A percentile compares a stretch with the other conserved stretches of the same genome.
Evolutionary conservation across 305 asterid species (phyloP).

Genomic region (Fraxinus velutina): DNA sequence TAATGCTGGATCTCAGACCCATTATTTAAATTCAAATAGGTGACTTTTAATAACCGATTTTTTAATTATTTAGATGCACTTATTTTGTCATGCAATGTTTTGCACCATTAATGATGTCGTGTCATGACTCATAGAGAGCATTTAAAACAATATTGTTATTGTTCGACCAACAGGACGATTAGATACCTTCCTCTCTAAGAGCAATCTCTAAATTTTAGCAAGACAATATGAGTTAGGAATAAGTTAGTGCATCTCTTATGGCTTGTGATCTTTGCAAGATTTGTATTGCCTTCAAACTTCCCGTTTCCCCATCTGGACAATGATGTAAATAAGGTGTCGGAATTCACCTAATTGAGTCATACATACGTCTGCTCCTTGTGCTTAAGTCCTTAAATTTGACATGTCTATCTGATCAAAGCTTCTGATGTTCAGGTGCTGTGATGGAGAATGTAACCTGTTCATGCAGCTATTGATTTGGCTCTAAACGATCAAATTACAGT

Average conservation of each 20-base stretch:
- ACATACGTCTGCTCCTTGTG: background rate
- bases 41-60: background rate
- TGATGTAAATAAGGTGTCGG: background rate
- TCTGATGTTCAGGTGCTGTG: constrained; percentile 26
- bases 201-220: background rate
- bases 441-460: constrained; percentile 8
- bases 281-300: background rate
- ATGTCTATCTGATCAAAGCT: constrained; percentile 4
- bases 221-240: background rate
- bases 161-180: background rate
- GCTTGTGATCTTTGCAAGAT: background rate
- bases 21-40: background rate
- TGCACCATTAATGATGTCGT: background rate
- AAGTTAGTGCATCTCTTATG: background rate
- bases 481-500: constrained; percentile 13
- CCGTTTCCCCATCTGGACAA: background rate
- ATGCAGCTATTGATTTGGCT: background rate
- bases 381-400: constrained; percentile 3
- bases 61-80: background rate
- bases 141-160: background rate
- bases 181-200: background rate
- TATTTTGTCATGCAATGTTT: background rate
- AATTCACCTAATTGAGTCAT: constrained; percentile 1
- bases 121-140: background rate
- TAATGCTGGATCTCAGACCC: background rate